phyloP scores from a whole-genome alignment of 1,284 basidiomycete genomes.

The Marasmius oreades region DNA sequence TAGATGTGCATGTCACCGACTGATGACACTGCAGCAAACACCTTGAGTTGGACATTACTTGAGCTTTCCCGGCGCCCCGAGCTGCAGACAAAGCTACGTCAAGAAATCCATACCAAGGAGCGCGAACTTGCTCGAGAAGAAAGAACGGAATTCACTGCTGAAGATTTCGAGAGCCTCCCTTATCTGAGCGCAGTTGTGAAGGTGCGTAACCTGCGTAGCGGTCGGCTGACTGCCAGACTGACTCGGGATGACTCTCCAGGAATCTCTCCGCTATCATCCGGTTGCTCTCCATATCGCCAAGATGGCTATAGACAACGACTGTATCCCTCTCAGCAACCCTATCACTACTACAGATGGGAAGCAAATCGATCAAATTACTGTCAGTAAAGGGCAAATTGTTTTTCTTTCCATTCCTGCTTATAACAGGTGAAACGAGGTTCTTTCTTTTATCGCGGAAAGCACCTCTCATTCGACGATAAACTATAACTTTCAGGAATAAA shows the following conservation, averaged over 20 bases:
- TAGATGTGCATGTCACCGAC: neutral
- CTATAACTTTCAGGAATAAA: slow-evolving; percentile 17
- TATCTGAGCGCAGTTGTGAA: slow-evolving; percentile 20
- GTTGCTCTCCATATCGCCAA: slow-evolving; percentile 27
- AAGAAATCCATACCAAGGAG: slow-evolving; percentile 1
- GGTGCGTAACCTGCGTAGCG: slow-evolving; percentile 6
- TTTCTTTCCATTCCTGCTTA: slow-evolving; percentile 26
- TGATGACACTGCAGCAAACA: neutral
- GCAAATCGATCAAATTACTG: slow-evolving; percentile 29
- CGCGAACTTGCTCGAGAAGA: neutral
- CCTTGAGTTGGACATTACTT: neutral
- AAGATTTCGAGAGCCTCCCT: slow-evolving; percentile 26
- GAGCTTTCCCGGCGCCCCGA: slow-evolving; percentile 1
- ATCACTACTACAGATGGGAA: slow-evolving; percentile 29
- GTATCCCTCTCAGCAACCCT: slow-evolving; percentile 35
- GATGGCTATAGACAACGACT: slow-evolving; percentile 29
- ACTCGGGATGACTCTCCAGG: slow-evolving; percentile 25
- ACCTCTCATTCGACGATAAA: neutral
- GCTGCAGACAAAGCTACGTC: neutral
- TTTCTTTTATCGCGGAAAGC: neutral
- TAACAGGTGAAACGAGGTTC: slow-evolving; percentile 22
- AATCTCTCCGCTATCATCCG: slow-evolving; percentile 36
- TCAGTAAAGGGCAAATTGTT: slow-evolving; percentile 34
- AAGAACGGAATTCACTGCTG: slow-evolving; percentile 9
- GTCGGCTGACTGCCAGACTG: neutral